Conservation (phyloP, 148 eudicot species). For the Camellia sinensis region DNA sequence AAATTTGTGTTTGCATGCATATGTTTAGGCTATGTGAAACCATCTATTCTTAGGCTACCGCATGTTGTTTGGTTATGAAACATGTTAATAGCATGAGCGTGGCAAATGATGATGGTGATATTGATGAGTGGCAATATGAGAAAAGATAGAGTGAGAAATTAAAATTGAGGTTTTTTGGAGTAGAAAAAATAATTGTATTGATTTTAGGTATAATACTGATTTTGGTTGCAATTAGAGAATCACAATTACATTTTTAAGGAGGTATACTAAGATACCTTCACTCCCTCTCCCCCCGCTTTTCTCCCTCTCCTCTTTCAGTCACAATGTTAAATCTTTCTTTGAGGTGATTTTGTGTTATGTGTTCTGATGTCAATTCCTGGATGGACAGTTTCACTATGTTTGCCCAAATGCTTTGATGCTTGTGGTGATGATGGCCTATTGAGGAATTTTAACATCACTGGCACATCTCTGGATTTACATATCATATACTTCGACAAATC, state of each 20-base stretch:
- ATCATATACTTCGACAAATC: background rate
- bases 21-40: background rate
- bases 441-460: conserved; percentile 8
- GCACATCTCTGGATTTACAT: background rate
- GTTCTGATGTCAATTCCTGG: background rate
- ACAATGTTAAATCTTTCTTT: background rate
- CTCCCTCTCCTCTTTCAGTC: background rate
- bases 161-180: too few relatives aligned
- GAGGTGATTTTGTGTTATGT: background rate
- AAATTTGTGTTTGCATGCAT: background rate
- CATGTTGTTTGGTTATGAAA: background rate
- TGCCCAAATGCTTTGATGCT: background rate
- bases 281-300: background rate
- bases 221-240: too few relatives aligned
- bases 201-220: too few relatives aligned
- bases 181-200: too few relatives aligned
- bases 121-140: background rate
- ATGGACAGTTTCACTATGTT: background rate
- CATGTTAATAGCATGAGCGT: background rate
- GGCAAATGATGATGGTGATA: background rate
- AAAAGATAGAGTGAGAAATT: background rate
- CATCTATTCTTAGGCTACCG: too few relatives aligned
- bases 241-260: too few relatives aligned
- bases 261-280: too few relatives aligned
- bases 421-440: background rate